phyloP scores from a whole-genome alignment of 345 rosid genomes.

The Ricinus communis region DNA sequence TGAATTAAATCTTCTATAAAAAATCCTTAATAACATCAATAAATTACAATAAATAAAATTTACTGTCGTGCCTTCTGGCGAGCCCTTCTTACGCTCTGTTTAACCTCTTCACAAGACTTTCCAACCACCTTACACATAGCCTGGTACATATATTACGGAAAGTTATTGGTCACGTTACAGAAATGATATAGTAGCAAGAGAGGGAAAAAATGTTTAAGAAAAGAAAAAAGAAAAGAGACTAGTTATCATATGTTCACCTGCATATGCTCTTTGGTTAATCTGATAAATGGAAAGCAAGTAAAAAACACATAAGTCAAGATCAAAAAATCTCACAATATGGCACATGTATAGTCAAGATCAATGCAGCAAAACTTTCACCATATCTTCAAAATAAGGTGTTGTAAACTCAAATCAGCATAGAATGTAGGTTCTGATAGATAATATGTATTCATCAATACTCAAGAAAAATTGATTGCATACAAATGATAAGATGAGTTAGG shows the following conservation, averaged over 20 bases:
- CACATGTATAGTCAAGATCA: background rate
- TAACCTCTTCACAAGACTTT: constrained; percentile 85
- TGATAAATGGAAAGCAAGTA: constrained; percentile 31
- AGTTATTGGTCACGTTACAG: background rate
- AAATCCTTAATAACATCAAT: background rate
- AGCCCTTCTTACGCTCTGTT: constrained; percentile 89
- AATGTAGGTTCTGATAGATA: background rate
- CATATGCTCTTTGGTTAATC: constrained; percentile 92
- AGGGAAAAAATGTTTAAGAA: background rate
- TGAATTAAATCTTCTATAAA: background rate
- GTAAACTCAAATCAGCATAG: background rate
- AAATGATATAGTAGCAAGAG: background rate
- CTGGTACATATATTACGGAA: constrained; percentile 33
- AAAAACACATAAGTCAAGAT: constrained; percentile 19
- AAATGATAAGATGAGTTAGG: background rate
- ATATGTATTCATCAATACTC: background rate
- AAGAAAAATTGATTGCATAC: background rate
- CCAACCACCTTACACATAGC: constrained; percentile 87
- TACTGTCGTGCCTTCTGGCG: constrained; percentile 68
- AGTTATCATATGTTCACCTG: constrained; percentile 46
- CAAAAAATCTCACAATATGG: background rate
- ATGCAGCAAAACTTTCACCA: background rate
- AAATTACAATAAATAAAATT: background rate
- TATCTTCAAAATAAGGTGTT: background rate
- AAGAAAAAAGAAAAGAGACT: background rate